phyloP scores from a whole-genome alignment of 192 early-diverging fungal genomes.

The Coemansia sp. region DNA sequence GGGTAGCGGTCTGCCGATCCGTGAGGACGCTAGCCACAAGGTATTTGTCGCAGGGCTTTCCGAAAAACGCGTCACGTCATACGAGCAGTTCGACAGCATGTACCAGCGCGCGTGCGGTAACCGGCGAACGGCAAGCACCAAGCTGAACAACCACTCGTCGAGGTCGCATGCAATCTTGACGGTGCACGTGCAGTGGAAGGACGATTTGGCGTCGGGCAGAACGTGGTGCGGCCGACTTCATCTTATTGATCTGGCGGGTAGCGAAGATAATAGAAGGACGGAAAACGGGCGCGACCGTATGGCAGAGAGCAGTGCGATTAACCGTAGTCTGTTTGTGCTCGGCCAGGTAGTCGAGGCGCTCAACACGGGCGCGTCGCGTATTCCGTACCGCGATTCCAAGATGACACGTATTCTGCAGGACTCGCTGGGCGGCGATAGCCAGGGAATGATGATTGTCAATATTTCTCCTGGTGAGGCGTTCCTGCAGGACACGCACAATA shows the following conservation, averaged over 20 bases:
- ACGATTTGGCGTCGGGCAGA: conserved; percentile 30
- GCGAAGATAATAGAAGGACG: conserved; percentile 64
- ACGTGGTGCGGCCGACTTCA: conserved; percentile 55
- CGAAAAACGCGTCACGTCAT: conserved; percentile 51
- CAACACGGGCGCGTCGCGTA: conserved; percentile 52
- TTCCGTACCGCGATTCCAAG: conserved; percentile 67
- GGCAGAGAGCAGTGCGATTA: conserved; percentile 65
- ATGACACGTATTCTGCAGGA: conserved; percentile 67
- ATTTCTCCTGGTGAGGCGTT: conserved; percentile 56
- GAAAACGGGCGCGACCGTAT: conserved; percentile 59
- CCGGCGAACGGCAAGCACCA: conserved; percentile 62
- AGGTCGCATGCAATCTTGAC: conserved; percentile 65
- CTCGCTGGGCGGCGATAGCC: conserved; percentile 60
- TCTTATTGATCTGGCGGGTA: conserved; percentile 66
- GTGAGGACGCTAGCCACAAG: conserved; percentile 55
- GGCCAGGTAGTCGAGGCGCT: conserved; percentile 67
- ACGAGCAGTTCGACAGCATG: conserved; percentile 51
- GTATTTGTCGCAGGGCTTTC: conserved; percentile 60
- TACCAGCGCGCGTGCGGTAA: conserved; percentile 55
- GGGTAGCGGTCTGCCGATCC: conserved; percentile 49
- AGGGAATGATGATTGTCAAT: conserved; percentile 69
- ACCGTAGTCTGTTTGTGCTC: conserved; percentile 62
- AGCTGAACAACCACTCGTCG: conserved; percentile 61
- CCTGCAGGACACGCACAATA: conserved; percentile 56
- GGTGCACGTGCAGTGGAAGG: conserved; percentile 48